These are phyloP conservation scores for Takakia lepidozioides DNA, from an alignment of 225 moss, liverwort and hornwort species.

Conservation along the genomic window DNA sequence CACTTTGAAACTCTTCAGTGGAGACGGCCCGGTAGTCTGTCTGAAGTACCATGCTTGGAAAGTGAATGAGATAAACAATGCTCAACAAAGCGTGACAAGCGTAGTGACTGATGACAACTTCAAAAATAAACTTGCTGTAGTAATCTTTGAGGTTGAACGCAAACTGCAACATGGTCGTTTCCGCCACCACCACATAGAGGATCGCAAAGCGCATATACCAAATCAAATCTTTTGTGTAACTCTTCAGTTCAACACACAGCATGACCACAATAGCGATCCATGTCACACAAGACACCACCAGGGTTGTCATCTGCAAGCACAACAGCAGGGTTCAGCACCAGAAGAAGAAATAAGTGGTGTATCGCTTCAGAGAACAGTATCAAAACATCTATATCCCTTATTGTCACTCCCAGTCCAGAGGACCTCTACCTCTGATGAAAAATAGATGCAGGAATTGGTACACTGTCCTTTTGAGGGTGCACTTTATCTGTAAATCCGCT, in stretches of 20 bases:
- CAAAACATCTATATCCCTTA: too few species aligned
- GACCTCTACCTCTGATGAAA: too few species aligned
- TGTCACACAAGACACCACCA: slow-evolving; percentile 16
- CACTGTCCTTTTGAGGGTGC: too few species aligned
- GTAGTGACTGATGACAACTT: slow-evolving; percentile 13
- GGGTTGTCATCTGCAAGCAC: slow-evolving; percentile 13
- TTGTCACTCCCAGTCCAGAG: too few species aligned
- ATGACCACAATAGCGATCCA: slow-evolving; percentile 11
- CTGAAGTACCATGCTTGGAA: slow-evolving; percentile 18
- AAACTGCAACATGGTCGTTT: slow-evolving; percentile 21
- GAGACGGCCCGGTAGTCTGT: slow-evolving; percentile 23
- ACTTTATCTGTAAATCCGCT: too few species aligned
- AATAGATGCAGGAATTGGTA: too few species aligned
- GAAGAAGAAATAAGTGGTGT: not conserved
- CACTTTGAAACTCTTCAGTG: slow-evolving; percentile 10
- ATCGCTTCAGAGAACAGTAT: too few species aligned
- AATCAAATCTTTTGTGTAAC: slow-evolving; percentile 11
- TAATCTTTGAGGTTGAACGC: slow-evolving; percentile 18
- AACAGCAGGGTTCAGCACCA: not conserved
- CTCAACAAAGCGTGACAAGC: slow-evolving; percentile 18
- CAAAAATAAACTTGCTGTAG: slow-evolving; percentile 9
- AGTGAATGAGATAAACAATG: slow-evolving; percentile 16
- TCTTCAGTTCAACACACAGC: slow-evolving; percentile 15
- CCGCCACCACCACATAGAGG: slow-evolving; percentile 20
- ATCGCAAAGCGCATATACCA: slow-evolving; percentile 33